phyloP scores from a whole-genome alignment of 225 moss, liverwort and hornwort species.

The Marchantia polymorpha region DNA sequence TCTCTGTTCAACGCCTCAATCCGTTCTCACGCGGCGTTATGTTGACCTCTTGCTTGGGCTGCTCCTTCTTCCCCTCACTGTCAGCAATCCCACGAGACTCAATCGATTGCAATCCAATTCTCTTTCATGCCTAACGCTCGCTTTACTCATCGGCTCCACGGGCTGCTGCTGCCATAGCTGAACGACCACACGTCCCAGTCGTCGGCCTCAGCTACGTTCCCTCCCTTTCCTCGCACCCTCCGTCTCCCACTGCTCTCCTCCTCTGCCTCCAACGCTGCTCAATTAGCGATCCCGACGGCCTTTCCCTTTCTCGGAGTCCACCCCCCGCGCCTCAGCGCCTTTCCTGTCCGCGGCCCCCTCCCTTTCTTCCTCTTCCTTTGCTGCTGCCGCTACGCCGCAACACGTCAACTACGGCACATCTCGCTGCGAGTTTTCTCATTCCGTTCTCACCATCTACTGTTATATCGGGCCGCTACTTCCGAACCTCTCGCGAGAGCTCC shows the following conservation, averaged over 20 bases:
- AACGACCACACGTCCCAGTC: neutral
- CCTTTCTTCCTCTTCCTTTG: neutral
- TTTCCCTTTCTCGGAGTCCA: neutral
- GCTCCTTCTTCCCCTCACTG: neutral
- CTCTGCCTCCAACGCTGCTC: neutral
- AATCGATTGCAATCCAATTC: slow-evolving; percentile 9
- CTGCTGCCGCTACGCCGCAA: neutral
- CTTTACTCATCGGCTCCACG: neutral
- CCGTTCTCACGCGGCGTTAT: neutral
- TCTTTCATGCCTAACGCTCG: slow-evolving; percentile 7
- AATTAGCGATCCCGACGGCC: neutral
- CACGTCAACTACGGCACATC: neutral
- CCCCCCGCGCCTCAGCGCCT: neutral
- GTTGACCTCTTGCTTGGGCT: neutral
- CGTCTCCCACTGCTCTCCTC: neutral
- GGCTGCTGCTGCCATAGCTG: slow-evolving; percentile 5
- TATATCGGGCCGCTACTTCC: neutral
- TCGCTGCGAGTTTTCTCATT: neutral
- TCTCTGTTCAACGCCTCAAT: neutral
- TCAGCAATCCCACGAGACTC: neutral
- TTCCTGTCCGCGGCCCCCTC: neutral
- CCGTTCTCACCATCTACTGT: neutral
- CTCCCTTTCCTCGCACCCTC: neutral
- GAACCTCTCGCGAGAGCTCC: neutral
- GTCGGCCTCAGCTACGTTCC: neutral